These are phyloP conservation scores for Trypanosoma rangeli DNA, from an alignment of 208 protist species.

Conservation along the genomic window DNA sequence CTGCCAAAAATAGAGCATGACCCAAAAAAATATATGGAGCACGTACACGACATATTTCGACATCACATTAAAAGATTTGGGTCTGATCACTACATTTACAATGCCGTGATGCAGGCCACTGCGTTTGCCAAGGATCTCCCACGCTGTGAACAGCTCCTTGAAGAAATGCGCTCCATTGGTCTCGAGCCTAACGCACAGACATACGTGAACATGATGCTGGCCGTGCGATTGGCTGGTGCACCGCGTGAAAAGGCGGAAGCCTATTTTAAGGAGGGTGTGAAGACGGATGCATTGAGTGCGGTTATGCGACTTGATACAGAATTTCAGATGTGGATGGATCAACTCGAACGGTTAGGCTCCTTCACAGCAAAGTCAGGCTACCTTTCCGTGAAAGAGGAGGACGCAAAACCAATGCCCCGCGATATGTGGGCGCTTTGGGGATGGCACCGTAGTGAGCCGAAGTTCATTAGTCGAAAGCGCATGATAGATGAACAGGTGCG, in stretches of 20 bases:
- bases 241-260: constrained; percentile 61
- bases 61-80: constrained; percentile 89
- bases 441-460: constrained; percentile 82
- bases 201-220: constrained; percentile 93
- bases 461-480: constrained; percentile 71
- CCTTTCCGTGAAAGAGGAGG: constrained; percentile 83
- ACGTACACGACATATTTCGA: constrained; percentile 73
- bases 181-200: constrained; percentile 87
- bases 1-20: constrained; percentile 81
- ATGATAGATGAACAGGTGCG: constrained; percentile 71
- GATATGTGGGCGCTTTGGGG: constrained; percentile 91
- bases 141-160: constrained; percentile 63
- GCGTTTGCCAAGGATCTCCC: constrained; percentile 80
- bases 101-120: constrained; percentile 88
- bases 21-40: constrained; percentile 60
- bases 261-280: constrained; percentile 78
- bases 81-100: constrained; percentile 91
- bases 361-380: constrained; percentile 71
- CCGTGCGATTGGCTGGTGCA: constrained; percentile 47
- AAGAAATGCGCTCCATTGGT: constrained; percentile 69
- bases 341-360: constrained; percentile 85
- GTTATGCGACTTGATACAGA: constrained; percentile 89
- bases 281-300: constrained; percentile 48
- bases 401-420: constrained; percentile 75
- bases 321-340: constrained; percentile 91